phyloP scores from a whole-genome alignment of 2,329 filamentous ascomycete species.

The Tolypocladium cylindrosporum region DNA sequence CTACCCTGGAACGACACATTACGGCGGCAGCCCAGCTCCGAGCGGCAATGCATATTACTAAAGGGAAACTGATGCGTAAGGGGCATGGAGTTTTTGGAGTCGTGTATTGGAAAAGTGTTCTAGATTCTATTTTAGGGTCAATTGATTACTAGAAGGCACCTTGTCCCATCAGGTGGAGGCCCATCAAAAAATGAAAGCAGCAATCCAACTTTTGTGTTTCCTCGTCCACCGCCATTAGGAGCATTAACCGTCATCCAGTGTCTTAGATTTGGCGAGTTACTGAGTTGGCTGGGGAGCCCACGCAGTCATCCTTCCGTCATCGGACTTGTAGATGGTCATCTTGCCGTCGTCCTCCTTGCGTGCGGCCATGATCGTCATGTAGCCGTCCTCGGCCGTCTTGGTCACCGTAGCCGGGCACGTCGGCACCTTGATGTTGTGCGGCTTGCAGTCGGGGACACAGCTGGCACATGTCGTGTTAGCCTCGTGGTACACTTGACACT shows the following conservation, averaged over 20 bases:
- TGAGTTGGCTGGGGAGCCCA: slow-evolving; percentile 3
- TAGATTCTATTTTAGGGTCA: background rate
- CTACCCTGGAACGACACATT: slow-evolving; percentile 38
- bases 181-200: no score
- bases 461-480: slow-evolving; percentile 3
- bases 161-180: no score
- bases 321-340: slow-evolving; percentile 1
- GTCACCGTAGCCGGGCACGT: slow-evolving; percentile 6
- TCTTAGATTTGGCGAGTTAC: background rate
- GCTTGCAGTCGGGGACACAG: slow-evolving; percentile 14
- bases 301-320: slow-evolving; percentile 1
- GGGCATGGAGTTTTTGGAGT: background rate
- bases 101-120: background rate
- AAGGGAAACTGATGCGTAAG: background rate
- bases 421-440: slow-evolving; percentile 7
- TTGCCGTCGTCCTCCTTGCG: background rate
- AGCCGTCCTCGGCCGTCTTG: background rate
- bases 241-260: background rate
- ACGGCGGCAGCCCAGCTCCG: slow-evolving; percentile 17
- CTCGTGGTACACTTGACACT: background rate
- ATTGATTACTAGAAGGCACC: no score
- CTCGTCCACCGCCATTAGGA: background rate
- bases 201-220: background rate
- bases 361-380: slow-evolving; percentile 1
- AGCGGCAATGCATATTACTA: slow-evolving; percentile 29